Conservation (phyloP, 129 eudicot species). For the Dittrichia graveolens region DNA sequence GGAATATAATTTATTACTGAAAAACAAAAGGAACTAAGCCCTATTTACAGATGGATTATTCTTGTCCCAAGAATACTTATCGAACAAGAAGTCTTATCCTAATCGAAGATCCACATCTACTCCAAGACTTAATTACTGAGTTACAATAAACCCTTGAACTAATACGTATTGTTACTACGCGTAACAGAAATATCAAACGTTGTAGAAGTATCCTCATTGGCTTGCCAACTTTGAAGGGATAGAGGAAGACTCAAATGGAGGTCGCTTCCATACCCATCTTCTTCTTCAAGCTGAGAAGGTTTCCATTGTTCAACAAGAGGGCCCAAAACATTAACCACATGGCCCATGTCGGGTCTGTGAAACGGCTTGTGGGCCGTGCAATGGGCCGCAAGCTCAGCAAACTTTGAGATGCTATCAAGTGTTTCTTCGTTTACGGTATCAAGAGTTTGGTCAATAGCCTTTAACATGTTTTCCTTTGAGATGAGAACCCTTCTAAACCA, state of each 20-base stretch:
- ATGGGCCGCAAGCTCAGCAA: conserved; percentile 89
- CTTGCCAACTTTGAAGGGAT: no score
- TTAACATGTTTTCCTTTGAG: conserved; percentile 45
- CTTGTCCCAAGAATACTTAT: no score
- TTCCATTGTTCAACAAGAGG: conserved; percentile 87
- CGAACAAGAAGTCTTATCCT: no score
- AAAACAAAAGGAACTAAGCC: no score
- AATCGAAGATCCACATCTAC: no score
- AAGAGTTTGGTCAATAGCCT: conserved; percentile 44
- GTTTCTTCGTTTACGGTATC: conserved; percentile 52
- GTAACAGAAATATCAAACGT: conserved; percentile 34
- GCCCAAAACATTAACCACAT: conserved; percentile 78
- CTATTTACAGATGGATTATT: no score
- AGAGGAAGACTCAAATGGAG: no score
- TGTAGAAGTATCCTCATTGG: conserved; percentile 67
- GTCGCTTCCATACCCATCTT: no score
- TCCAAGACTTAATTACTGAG: no score
- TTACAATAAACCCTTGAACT: no score
- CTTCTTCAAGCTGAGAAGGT: conserved; percentile 30
- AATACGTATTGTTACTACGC: no score
- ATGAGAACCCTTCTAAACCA: conserved; percentile 53
- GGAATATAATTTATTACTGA: no score
- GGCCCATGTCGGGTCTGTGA: conserved; percentile 96
- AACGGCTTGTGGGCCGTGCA: conserved; percentile 83
- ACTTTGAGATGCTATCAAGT: conserved; percentile 18